These are phyloP conservation scores for Fusarium ambrosium DNA, from an alignment of 2,329 filamentous ascomycete genomes.

Conservation along the genomic window DNA sequence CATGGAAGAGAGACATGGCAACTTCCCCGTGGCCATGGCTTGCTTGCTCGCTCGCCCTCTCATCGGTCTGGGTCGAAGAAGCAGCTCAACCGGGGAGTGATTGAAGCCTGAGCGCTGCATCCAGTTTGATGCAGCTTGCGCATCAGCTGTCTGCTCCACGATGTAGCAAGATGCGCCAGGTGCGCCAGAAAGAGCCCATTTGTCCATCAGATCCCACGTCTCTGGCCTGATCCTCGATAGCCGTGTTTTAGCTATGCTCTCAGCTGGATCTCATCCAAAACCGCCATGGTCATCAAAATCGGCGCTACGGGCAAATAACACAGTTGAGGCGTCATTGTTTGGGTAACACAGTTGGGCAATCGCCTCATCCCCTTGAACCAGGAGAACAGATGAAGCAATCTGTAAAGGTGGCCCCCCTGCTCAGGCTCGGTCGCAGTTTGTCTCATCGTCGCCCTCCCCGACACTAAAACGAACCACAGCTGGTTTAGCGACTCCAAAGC, in stretches of 20 bases:
- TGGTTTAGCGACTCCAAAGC: constrained; percentile 34
- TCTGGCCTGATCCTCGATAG: constrained; percentile 35
- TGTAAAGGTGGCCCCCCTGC: constrained; percentile 37
- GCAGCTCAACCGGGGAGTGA: constrained; percentile 12
- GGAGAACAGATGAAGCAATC: constrained; percentile 43
- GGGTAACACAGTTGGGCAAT: constrained; percentile 23
- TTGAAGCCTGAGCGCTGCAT: constrained; percentile 7
- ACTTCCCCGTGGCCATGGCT: constrained; percentile 15
- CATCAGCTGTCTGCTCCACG: constrained; percentile 18
- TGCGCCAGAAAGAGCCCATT: constrained; percentile 23
- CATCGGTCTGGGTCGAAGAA: constrained; percentile 9
- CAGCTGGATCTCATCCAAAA: constrained; percentile 37
- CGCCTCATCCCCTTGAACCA: constrained; percentile 20
- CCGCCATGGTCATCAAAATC: constrained; percentile 33
- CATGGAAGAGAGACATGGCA: not conserved
- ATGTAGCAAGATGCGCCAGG: constrained; percentile 9
- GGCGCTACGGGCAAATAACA: constrained; percentile 31
- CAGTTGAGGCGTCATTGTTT: constrained; percentile 41
- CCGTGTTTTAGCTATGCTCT: constrained; percentile 30
- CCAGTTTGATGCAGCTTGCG: constrained; percentile 24
- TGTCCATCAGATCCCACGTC: constrained; percentile 24
- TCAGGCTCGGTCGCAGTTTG: constrained; percentile 26
- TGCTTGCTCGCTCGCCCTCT: constrained; percentile 7
- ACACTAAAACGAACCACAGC: constrained; percentile 44
- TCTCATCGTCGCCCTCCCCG: constrained; percentile 40